Base-by-base conservation (phyloP, 139 green algal genomes). In the Spirogloea muscicola region DNA sequence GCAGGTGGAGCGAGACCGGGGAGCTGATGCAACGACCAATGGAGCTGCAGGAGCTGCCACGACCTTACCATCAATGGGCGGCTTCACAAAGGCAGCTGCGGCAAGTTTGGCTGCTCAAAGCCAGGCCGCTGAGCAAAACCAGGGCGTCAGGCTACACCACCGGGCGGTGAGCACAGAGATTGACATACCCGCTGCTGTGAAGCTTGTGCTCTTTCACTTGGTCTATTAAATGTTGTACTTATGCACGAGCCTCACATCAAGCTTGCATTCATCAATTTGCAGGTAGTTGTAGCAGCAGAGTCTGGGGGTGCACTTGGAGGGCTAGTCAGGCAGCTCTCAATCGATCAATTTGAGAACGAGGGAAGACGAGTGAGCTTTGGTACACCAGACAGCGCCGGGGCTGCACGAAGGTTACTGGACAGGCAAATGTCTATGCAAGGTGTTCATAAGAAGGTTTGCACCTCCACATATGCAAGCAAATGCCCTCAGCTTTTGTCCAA, bases 261-360 rank as follows among this genome's bases (percentile, higher is more conserved):
- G n/a, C n/a, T 68, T 42, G 9, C 59, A 5, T 40, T 6, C 9
- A 25, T 60, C n/a, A 9, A 31, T 60, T 60, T 62, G 3, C 59
- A 72, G 72, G 91, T 96, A 34, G 93, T 98, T 46, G 92, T 97
- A 34, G 86, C 90, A 9, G 87, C 90, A 49, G 74, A 82, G 10
- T 43, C 3, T 13, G 61, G 85, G 42, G 82, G 84, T 27, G 69
- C 64, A 29, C 43, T 95, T 57, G 85, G 89, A 5, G 89, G 92
- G 40, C 75, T 97, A 33, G 90, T 97, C 46, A 77, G 91, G 41
- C 90, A 98, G 87, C 86, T 99, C 44, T 93, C 84, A 1, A 97
- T 99, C 25, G 94, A 98, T 76, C 91, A 96, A 87, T 96, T 99
- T 79, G 91, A 99, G 82, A 96, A 98, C 58, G 94, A 99, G 82